Base-by-base conservation (phyloP, 164 flowering plant species). In the Protea cynaroides region DNA sequence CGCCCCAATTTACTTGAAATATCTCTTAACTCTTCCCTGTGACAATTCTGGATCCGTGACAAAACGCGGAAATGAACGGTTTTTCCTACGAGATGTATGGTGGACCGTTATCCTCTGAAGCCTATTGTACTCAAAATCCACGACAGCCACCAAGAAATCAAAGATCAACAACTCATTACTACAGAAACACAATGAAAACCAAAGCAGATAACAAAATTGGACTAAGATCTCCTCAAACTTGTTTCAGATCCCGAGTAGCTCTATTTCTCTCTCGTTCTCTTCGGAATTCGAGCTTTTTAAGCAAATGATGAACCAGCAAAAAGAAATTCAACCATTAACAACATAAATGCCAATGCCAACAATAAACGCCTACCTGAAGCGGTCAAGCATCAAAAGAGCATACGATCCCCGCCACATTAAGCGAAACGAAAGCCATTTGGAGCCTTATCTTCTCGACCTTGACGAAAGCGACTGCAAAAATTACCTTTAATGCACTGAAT, bases 401-500 rank as follows among this genome's bases (percentile, higher is more conserved):
- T n/a, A 25, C 24, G 55, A 59, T 40, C 52, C 13, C 15, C 37
- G 25, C 14, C 13, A 25, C 37, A 37, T 25, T 56, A 37, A 52
- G n/a, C 49, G 23, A 21, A 29, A 5, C 7, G 8, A 17, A 8
- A 47, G n/a, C 58, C 37, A 38, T 8, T 55, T 25, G 51, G 21
- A 64, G 34, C 19, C 63, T 22, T 63, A 58, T 44, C 59, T 25
- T 46, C 68, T 70, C 65, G 61, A 65, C 10, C 43, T 51, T 7
- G 49, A 61, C 23, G 65, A 25, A 25, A 59, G 55, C 0, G 19
- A 49, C 55, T 29, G 56, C 24, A 50, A 25, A 36, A 61, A 54
- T 11, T 63, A 25, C 55, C 25, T 38, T 73, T 19, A 75, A 72
- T 72, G 80, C 82, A 65, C 81, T 72, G 76, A 77, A 83, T 51